phyloP scores from a whole-genome alignment of 2,329 filamentous ascomycete genomes.

The Ophidiomyces ophidiicola region DNA sequence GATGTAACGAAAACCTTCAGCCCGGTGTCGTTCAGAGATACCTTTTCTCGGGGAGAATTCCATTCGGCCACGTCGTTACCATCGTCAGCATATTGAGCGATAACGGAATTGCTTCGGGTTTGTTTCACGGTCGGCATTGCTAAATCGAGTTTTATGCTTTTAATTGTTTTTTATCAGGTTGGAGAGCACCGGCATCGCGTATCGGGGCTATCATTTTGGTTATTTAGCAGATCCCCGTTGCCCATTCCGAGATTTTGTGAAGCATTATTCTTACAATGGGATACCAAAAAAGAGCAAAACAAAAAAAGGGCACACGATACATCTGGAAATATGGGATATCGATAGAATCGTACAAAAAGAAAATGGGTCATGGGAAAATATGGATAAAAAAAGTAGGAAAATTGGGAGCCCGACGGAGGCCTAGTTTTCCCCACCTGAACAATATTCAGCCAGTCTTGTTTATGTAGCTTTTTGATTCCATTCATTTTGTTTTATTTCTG shows the following conservation, averaged over 20 bases:
- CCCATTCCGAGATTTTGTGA: slow-evolving; percentile 6
- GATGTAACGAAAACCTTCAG: slow-evolving; percentile 11
- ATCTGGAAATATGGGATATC: slow-evolving; percentile 13
- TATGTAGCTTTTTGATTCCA: slow-evolving; percentile 9
- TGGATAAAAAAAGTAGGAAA: slow-evolving; percentile 12
- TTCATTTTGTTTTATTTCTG: slow-evolving; percentile 19
- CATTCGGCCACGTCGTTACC: slow-evolving; percentile 10
- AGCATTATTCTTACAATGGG: slow-evolving; percentile 9
- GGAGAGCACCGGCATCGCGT: slow-evolving; percentile 1
- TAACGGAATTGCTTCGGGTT: slow-evolving; percentile 11
- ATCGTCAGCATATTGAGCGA: slow-evolving; percentile 16
- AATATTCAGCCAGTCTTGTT: slow-evolving; percentile 10
- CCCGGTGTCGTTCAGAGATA: slow-evolving; percentile 11
- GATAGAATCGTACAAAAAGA: slow-evolving; percentile 13
- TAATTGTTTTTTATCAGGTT: slow-evolving; percentile 8
- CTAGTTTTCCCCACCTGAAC: slow-evolving; percentile 9
- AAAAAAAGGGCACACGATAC: slow-evolving; percentile 9
- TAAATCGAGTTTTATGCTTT: slow-evolving; percentile 8
- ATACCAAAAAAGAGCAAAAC: slow-evolving; percentile 6
- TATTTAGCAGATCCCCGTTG: slow-evolving; percentile 14
- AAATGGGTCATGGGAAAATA: slow-evolving; percentile 11
- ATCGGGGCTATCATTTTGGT: slow-evolving; percentile 10
- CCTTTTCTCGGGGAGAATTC: slow-evolving; percentile 8
- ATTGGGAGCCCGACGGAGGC: slow-evolving; percentile 13
- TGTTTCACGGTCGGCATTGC: slow-evolving; percentile 9